A percentile compares a stretch with the other conserved stretches of the same genome.
These are phyloP conservation scores for Plantago coronopus DNA, from an alignment of 305 asterid genomes.

Conservation along the genomic window DNA sequence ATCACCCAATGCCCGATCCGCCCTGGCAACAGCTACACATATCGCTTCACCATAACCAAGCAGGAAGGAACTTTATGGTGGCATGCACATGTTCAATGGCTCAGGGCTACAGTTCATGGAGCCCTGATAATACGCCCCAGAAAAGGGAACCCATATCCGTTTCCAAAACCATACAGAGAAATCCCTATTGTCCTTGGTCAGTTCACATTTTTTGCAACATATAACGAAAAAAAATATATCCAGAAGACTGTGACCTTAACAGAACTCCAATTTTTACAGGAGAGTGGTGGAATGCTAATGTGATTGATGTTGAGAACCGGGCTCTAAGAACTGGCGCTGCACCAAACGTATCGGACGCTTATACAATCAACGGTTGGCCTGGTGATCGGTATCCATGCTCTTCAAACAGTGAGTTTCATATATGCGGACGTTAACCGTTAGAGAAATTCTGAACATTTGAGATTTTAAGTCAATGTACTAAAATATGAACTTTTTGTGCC, in stretches of 20 bases:
- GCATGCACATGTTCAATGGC: constrained; percentile 60
- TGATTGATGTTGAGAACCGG: constrained; percentile 39
- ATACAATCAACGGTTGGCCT: constrained; percentile 49
- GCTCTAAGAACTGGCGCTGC: constrained; percentile 38
- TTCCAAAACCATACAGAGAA: constrained; percentile 49
- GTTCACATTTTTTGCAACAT: too few relatives aligned
- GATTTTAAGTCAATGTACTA: background rate
- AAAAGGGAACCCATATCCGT: constrained; percentile 43
- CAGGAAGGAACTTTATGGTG: constrained; percentile 50
- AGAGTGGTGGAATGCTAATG: constrained; percentile 55
- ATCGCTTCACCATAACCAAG: constrained; percentile 49
- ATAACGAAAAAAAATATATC: too few relatives aligned
- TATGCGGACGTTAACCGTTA: too few relatives aligned
- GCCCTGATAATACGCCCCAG: constrained; percentile 55
- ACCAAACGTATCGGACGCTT: constrained; percentile 47
- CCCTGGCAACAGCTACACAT: constrained; percentile 41
- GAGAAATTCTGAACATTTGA: background rate
- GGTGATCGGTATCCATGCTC: constrained; percentile 58
- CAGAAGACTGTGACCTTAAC: too few relatives aligned
- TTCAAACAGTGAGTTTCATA: constrained; percentile 30
- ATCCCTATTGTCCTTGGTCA: constrained; percentile 55
- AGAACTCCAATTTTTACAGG: too few relatives aligned
- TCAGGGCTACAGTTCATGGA: constrained; percentile 54
- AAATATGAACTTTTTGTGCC: background rate
- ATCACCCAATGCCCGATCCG: constrained; percentile 31